phyloP scores from a whole-genome alignment of 495 filamentous ascomycete species.

The Diplogelasinospora grovesii region DNA sequence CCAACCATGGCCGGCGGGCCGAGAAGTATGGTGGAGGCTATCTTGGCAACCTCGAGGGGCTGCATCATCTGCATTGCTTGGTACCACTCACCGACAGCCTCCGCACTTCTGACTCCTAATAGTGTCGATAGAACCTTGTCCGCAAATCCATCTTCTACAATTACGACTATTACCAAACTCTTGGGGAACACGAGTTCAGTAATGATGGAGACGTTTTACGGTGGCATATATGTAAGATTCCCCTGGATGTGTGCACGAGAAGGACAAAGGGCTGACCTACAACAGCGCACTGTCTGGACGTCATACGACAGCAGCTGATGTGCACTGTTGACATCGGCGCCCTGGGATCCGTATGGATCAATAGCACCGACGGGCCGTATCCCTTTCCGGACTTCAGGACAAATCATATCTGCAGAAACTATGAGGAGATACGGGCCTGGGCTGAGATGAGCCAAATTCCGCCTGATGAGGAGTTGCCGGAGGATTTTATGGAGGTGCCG shows the following conservation, averaged over 20 bases:
- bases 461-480: too few species aligned
- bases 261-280: too few species aligned
- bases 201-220: too few species aligned
- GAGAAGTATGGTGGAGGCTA: conserved; percentile 48
- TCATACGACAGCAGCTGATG: background rate
- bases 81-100: too few species aligned
- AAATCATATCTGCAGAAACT: background rate
- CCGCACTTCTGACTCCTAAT: too few species aligned
- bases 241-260: too few species aligned
- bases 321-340: background rate
- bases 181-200: too few species aligned
- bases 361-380: background rate
- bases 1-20: conserved; percentile 45
- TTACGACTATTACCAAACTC: too few species aligned
- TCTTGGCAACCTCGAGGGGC: conserved; percentile 48
- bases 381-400: background rate
- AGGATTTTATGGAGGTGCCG: too few species aligned
- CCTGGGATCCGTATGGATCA: background rate
- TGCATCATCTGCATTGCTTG: conserved; percentile 54
- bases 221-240: too few species aligned
- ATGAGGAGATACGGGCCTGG: background rate
- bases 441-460: too few species aligned
- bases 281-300: conserved; percentile 2
- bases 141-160: conserved; percentile 51
- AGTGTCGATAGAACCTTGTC: conserved; percentile 50